Base-by-base conservation (phyloP, 768 basidiomycete species). In the Saitozyma sp. region DNA sequence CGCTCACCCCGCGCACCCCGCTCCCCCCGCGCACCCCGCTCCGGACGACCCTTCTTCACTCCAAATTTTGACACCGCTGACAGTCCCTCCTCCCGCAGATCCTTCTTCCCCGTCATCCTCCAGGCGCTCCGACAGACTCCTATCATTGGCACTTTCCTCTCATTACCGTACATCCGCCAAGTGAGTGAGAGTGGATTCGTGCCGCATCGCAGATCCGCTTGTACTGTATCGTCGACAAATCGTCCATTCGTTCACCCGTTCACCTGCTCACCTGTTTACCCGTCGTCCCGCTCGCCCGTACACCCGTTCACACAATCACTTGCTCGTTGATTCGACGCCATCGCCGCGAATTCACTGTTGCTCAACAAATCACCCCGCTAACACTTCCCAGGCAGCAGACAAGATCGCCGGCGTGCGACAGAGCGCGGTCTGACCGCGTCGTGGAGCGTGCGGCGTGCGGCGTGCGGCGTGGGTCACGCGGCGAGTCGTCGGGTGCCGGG, bases 81-180 rank as follows among this genome's bases (percentile, higher is more conserved):
- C n/a, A 11, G 45, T 17, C 48, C 38, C 6, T 59, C 39, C 3
- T 45, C 37, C 51, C 10, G 51, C 81, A 98, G 95, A 50, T 95
- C 97, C 81, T 99, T 99, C 84, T 98, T 98, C 86, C 96, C 96
- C 7, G 96, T 98, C 63, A 89, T 99, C 59, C 83, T 99, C 54
- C 93, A 92, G n/a, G 97, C 98, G 84, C 81, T 98, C 66, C 85
- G 94, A 59, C 95, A 97, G 81, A 78, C 98, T 51, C 95, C 96
- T 6, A 87, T 96, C 67, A 84, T 99, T 60, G 95, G 96, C 37
- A 91, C 87, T 0, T 79, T 90, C 65, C 80, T 99, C 53, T 89
- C 89, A 6, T 75, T 98, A 66, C 94, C 96, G 0, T 94, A 90
- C 76, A 87, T 98, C 72, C 83, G 90, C 74, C 84, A 84, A 59